Evolutionary conservation across 371 early-diverging fungal genomes (phyloP), one percentile per base, ranked within the genome.

Genomic region (Apophysomyces variabilis): DNA sequence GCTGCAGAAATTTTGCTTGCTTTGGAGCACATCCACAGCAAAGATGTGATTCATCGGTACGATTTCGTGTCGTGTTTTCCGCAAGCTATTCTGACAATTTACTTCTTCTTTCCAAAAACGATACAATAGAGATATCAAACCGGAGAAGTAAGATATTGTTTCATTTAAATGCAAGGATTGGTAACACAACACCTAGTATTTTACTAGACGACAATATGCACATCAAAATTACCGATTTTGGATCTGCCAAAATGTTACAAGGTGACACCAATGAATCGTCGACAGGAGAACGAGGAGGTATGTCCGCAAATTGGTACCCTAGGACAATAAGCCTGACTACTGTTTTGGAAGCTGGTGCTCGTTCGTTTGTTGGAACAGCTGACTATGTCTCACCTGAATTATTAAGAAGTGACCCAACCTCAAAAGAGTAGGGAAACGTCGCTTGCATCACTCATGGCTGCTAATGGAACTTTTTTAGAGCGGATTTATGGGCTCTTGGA

Each of bases 401-500:
- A 38, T 85, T 99, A 47, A 89, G 88, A 39, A 94, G 95, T 72
- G 91, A 93, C 58, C 87, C 88, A 1, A 94, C 92, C 4, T 82
- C 86, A 41, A 82, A 81, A 65, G 88, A 89, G 77, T 87, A 78
- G 67, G 54, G 57, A n/a, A 7, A n/a, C 21, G 9, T 16, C 47
- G 16, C 58, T 39, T 50, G 39, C 32, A 3, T 26, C 32, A 26
- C 3, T 32, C 9, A n/a, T 16, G 61, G 41, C 32, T 44, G 5
- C 38, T 36, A 57, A 45, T 45, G 47, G 35, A 41, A n/a, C 60
- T 38, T 26, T 11, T 36, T 14, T 61, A 89, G 92, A 58, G 93
- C 96, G 5, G 99, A 99, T 77, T 80, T 95, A 32, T 99, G 99
- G 99, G 96, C 99, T 11, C 75, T 99, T 21, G 99, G 99, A 2